Conservation (phyloP, 2,329 filamentous ascomycete species). For the Cladosporium sp. region DNA sequence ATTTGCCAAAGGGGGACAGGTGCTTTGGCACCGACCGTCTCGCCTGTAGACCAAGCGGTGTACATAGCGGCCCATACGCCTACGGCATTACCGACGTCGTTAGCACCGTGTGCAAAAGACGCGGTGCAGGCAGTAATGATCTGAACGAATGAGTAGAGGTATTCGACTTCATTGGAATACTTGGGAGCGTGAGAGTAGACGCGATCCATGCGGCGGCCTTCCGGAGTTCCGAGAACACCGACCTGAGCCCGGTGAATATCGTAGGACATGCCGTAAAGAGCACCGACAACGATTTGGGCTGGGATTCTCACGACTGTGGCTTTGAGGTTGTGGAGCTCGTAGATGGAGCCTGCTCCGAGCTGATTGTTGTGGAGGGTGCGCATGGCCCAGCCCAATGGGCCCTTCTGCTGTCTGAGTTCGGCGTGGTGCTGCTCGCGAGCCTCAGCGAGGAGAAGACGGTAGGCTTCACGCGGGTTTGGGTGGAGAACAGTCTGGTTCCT, state of each 20-base stretch:
- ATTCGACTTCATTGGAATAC: constrained; percentile 60
- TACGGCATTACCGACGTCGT: constrained; percentile 61
- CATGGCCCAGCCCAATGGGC: constrained; percentile 80
- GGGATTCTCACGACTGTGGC: constrained; percentile 61
- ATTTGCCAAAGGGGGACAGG: constrained; percentile 71
- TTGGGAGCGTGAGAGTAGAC: constrained; percentile 54
- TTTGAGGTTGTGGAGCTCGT: constrained; percentile 68
- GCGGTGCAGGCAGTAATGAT: constrained; percentile 65
- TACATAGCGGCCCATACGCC: constrained; percentile 61
- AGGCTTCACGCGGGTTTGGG: constrained; percentile 37
- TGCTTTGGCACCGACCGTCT: constrained; percentile 52
- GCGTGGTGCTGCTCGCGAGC: constrained; percentile 57
- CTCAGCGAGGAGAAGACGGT: constrained; percentile 58
- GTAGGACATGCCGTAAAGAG: constrained; percentile 72
- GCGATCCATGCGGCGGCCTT: constrained; percentile 63
- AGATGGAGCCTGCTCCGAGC: constrained; percentile 67
- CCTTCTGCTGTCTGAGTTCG: constrained; percentile 56
- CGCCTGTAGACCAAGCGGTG: constrained; percentile 53
- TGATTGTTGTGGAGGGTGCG: constrained; percentile 71
- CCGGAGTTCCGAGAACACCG: constrained; percentile 66
- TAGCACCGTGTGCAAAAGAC: constrained; percentile 66
- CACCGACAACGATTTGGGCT: constrained; percentile 57
- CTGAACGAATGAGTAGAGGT: constrained; percentile 63
- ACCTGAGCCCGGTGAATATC: constrained; percentile 74
- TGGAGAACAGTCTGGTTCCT: background rate